Evolutionary conservation across 148 eudicot species (phyloP).

Genomic region (Arctostaphylos glauca): DNA sequence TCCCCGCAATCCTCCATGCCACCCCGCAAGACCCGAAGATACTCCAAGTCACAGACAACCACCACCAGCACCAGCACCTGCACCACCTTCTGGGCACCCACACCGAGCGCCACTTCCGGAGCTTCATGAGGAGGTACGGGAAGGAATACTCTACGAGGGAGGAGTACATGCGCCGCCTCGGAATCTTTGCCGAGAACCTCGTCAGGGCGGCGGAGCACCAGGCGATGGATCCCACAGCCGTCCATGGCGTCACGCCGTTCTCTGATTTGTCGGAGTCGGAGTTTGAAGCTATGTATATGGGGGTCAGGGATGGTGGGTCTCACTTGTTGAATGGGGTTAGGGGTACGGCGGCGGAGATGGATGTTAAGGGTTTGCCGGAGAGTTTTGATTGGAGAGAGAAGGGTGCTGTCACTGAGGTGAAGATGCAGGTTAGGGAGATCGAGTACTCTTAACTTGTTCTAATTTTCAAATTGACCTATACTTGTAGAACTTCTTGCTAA

Average conservation of each 20-base stretch:
- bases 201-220: conserved; percentile 85
- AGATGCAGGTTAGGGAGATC: conserved; percentile 59
- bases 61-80: background rate
- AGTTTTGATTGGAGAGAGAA: conserved; percentile 88
- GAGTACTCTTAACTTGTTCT: background rate
- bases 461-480: no score
- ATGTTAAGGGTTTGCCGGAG: conserved; percentile 56
- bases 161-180: conserved; percentile 71
- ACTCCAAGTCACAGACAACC: conserved; percentile 38
- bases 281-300: conserved; percentile 57
- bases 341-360: conserved; percentile 34
- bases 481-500: no score
- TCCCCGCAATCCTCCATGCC: background rate
- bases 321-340: background rate
- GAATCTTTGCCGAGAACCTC: conserved; percentile 58
- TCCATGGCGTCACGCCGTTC: conserved; percentile 82
- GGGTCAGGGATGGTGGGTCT: conserved; percentile 34
- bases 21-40: conserved; percentile 29
- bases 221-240: conserved; percentile 78
- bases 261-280: conserved; percentile 66
- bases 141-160: conserved; percentile 53
- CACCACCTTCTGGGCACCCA: conserved; percentile 31
- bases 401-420: conserved; percentile 83
- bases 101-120: conserved; percentile 45
- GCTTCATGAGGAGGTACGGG: conserved; percentile 51